phyloP scores from a whole-genome alignment of 345 rosid species.

The Linum usitatissimum region DNA sequence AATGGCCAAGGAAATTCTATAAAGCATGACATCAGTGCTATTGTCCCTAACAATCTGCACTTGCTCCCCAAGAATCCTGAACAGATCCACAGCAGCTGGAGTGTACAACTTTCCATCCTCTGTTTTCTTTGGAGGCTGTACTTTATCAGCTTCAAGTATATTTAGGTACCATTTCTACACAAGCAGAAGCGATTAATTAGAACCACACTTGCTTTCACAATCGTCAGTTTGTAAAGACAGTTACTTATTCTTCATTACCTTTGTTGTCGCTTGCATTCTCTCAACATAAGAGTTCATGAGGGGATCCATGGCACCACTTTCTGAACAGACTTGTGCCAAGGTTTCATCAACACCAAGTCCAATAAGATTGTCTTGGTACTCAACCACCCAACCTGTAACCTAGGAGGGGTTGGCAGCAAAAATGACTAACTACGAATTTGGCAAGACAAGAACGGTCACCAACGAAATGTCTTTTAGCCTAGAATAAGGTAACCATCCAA shows the following conservation, averaged over 20 bases:
- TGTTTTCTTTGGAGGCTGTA: slow-evolving; percentile 93
- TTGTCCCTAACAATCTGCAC: slow-evolving; percentile 96
- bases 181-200: slow-evolving; percentile 6
- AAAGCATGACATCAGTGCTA: slow-evolving; percentile 94
- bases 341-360: slow-evolving; percentile 99
- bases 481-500: neutral
- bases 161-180: slow-evolving; percentile 94
- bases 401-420: slow-evolving; percentile 26
- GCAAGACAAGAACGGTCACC: slow-evolving; percentile 6
- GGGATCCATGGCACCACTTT: slow-evolving; percentile 99
- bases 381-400: slow-evolving; percentile 99
- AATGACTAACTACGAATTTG: slow-evolving; percentile 15
- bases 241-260: slow-evolving; percentile 30
- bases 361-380: slow-evolving; percentile 89
- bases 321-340: slow-evolving; percentile 98
- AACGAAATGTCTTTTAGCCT: neutral
- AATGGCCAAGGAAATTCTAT: slow-evolving; percentile 86
- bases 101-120: slow-evolving; percentile 99
- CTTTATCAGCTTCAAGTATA: slow-evolving; percentile 94
- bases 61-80: slow-evolving; percentile 98
- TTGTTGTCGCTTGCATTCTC: slow-evolving; percentile 98
- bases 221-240: neutral
- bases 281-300: slow-evolving; percentile 95
- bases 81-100: slow-evolving; percentile 98
- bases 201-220: neutral